Evolutionary conservation across 345 rosid species (phyloP), one percentile per base, ranked within the genome.

Genomic region (Rhizophora apiculata): DNA sequence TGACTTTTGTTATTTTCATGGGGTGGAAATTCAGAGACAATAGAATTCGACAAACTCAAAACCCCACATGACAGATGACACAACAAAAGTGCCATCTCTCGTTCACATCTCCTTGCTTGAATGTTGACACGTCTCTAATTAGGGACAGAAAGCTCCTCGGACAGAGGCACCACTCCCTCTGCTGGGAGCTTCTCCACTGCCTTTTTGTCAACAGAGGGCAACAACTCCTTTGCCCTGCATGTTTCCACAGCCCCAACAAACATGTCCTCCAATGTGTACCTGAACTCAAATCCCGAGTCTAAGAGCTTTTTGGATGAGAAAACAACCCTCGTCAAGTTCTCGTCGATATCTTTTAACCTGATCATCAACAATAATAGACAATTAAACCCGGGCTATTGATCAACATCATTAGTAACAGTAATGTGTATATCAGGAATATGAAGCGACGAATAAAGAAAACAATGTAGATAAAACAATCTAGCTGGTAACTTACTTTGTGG

Each of bases 221-320:
- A 80, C 67, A 90, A 78, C 18, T 65, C 71, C 71, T 72, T 66
- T 43, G 34, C 53, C n/a, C 65, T 60, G 52, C 70, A 88, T 18
- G 86, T 81, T 64, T 88, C 97, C 51, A 94, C 86, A 20, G 94
- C 93, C 49, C 86, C 98, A 0, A 30, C 60, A 24, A 81, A 77
- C 96, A 95, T 92, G 30, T 90, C 91, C 74, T 92, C 94, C 43
- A 95, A 82, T 79, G 74, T 86, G 75, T 86, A 82, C 61, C 87
- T 87, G 82, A 85, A 95, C 80, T 80, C 62, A 62, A 95, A 90
- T 9, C 99, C 99, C 79, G 81, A 21, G 10, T 88, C 93, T 57
- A 18, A 52, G 13, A 95, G 81, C 86, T 89, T 95, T 59, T 90
- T 79, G 1, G 98, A 87, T 30, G 79, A 74, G 85, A 92, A 90